Conservation (phyloP, 163 green algal genomes). For the Coccomyxa subellipsoidea region DNA sequence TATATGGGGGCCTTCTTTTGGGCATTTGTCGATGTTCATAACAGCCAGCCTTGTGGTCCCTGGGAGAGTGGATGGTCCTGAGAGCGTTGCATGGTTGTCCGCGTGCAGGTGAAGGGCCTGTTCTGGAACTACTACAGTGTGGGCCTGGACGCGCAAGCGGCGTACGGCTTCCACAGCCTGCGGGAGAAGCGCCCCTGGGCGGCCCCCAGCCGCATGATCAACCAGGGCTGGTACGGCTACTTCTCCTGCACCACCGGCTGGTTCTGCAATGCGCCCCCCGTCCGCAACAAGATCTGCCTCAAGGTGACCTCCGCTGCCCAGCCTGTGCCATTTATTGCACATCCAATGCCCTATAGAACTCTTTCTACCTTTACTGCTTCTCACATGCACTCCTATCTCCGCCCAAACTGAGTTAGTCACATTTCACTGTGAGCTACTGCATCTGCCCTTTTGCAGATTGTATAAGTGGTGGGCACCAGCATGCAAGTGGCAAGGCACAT, state of each 20-base stretch:
- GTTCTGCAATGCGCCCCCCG: slow-evolving; percentile 59
- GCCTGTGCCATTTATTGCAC: background rate
- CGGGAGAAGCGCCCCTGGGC: slow-evolving; percentile 60
- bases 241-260: slow-evolving; percentile 63
- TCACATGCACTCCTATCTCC: too few species aligned
- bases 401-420: too few species aligned
- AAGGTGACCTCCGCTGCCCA: slow-evolving; percentile 21
- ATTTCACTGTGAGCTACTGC: too few species aligned
- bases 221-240: slow-evolving; percentile 74
- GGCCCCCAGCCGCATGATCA: slow-evolving; percentile 56
- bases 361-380: too few species aligned
- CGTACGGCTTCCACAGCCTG: slow-evolving; percentile 83
- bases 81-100: too few species aligned
- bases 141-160: slow-evolving; percentile 78
- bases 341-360: background rate
- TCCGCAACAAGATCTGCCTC: slow-evolving; percentile 35
- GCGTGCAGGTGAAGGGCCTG: slow-evolving; percentile 37
- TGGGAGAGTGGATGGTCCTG: too few species aligned
- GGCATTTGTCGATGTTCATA: too few species aligned
- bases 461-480: too few species aligned
- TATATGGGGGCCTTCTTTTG: too few species aligned
- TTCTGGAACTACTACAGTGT: slow-evolving; percentile 92
- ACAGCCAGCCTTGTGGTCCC: too few species aligned
- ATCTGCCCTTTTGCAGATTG: too few species aligned
- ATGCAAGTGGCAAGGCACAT: too few species aligned